phyloP scores from a whole-genome alignment of 208 protist species.

The Lotmaria passim region DNA sequence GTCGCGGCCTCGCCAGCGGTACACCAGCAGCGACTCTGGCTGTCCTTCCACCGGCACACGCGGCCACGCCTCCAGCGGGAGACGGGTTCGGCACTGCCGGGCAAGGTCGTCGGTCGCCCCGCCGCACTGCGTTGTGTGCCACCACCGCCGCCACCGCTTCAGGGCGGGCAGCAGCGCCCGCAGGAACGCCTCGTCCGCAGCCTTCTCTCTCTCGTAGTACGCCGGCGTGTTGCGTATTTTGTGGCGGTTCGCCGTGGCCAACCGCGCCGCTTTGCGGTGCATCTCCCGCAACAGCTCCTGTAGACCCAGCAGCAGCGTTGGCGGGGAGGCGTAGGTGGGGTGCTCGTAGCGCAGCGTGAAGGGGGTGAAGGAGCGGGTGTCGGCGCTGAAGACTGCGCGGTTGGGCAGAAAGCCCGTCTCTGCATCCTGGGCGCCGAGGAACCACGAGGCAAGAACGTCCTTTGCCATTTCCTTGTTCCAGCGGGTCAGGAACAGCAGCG shows the following conservation, averaged over 20 bases:
- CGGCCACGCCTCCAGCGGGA: slow-evolving; percentile 64
- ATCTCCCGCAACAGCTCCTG: slow-evolving; percentile 66
- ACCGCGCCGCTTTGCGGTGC: slow-evolving; percentile 37
- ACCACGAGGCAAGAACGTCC: slow-evolving; percentile 74
- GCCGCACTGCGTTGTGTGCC: slow-evolving; percentile 77
- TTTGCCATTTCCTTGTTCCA: slow-evolving; percentile 88
- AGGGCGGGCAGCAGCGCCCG: slow-evolving; percentile 56
- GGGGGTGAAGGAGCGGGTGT: slow-evolving; percentile 46
- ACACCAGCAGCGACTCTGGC: slow-evolving; percentile 55
- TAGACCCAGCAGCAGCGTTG: slow-evolving; percentile 72
- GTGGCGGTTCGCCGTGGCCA: slow-evolving; percentile 28
- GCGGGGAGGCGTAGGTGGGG: slow-evolving; percentile 52
- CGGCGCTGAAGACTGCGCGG: slow-evolving; percentile 43
- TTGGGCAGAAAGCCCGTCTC: slow-evolving; percentile 74
- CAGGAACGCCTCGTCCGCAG: slow-evolving; percentile 58
- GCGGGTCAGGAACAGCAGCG: slow-evolving; percentile 66
- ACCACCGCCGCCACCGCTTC: slow-evolving; percentile 71
- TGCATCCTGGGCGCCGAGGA: slow-evolving; percentile 66
- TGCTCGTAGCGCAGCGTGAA: slow-evolving; percentile 59
- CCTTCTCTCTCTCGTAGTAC: slow-evolving; percentile 49
- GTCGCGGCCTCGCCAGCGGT: slow-evolving; percentile 84
- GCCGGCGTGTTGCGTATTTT: slow-evolving; percentile 58
- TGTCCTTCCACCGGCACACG: slow-evolving; percentile 29
- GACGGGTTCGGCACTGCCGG: slow-evolving; percentile 39
- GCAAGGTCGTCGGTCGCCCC: slow-evolving; percentile 31